A percentile compares a stretch with the other conserved stretches of the same genome.
Conservation (phyloP, 176 grass and related monocot genomes). For the Musa beccarii region DNA sequence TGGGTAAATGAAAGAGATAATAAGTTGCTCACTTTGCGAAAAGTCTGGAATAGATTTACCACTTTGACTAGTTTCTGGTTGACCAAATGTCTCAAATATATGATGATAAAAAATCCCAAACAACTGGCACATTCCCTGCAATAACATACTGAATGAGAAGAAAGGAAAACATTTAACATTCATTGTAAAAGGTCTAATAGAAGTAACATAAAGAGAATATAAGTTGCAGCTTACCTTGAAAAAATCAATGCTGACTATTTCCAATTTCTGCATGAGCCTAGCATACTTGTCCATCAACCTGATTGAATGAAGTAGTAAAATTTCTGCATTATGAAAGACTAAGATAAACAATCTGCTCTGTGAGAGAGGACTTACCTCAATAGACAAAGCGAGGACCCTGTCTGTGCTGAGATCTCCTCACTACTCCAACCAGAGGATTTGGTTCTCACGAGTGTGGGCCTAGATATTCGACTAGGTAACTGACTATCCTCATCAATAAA, state of each 20-base stretch:
- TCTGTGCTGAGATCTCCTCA: slow-evolving; percentile 87
- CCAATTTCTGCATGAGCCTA: slow-evolving; percentile 97
- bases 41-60: slow-evolving; percentile 52
- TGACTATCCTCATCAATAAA: slow-evolving; percentile 99
- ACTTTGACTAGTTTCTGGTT: slow-evolving; percentile 50
- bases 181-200: neutral
- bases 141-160: slow-evolving; percentile 30
- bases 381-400: slow-evolving; percentile 87
- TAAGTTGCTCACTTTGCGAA: slow-evolving; percentile 44
- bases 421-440: slow-evolving; percentile 57
- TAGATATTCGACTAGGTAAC: slow-evolving; percentile 77
- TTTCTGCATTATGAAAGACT: neutral
- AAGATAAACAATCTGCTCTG: neutral
- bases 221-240: slow-evolving; percentile 58
- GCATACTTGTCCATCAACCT: slow-evolving; percentile 99
- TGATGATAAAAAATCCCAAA: slow-evolving; percentile 94
- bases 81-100: slow-evolving; percentile 86
- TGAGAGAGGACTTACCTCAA: slow-evolving; percentile 60
- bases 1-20: slow-evolving; percentile 19
- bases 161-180: slow-evolving; percentile 18
- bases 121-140: slow-evolving; percentile 79
- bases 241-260: slow-evolving; percentile 88
- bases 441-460: slow-evolving; percentile 51
- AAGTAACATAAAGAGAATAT: slow-evolving; percentile 13
- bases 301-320: slow-evolving; percentile 19